phyloP scores from a whole-genome alignment of 208 protist species.

The Vickermania spadyakhi region DNA sequence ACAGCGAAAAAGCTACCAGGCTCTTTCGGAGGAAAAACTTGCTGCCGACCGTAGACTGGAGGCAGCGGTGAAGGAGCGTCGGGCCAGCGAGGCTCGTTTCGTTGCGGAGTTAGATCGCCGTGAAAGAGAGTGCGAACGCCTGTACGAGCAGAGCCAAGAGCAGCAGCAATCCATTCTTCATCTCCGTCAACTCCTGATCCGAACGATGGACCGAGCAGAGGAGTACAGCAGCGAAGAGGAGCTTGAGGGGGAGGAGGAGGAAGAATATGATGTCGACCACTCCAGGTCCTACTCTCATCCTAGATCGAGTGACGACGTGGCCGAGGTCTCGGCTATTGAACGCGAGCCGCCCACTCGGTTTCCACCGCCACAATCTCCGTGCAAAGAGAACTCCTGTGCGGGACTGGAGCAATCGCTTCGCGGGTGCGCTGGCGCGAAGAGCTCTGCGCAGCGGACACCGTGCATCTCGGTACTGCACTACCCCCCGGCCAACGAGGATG shows the following conservation, averaged over 20 bases:
- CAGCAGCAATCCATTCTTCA: slow-evolving; percentile 80
- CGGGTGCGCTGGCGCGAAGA: no score
- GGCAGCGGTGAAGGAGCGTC: slow-evolving; percentile 41
- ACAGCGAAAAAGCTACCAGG: slow-evolving; percentile 62
- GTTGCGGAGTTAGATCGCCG: slow-evolving; percentile 58
- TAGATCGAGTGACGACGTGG: neutral
- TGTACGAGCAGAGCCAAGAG: slow-evolving; percentile 65
- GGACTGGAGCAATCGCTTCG: neutral
- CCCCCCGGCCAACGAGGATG: no score
- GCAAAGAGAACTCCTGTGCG: no score
- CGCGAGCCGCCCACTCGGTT: no score
- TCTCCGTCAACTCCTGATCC: slow-evolving; percentile 74
- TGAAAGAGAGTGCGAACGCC: slow-evolving; percentile 51
- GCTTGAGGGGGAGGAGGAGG: slow-evolving; percentile 14
- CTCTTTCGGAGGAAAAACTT: slow-evolving; percentile 52
- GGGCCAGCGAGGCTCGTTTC: slow-evolving; percentile 43
- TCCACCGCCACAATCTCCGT: no score
- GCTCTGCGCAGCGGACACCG: no score
- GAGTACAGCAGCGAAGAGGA: slow-evolving; percentile 6
- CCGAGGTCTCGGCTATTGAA: neutral
- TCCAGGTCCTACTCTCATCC: neutral
- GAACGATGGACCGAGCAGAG: slow-evolving; percentile 21
- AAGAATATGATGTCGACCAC: neutral
- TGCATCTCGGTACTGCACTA: no score
- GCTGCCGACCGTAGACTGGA: slow-evolving; percentile 58